Base-by-base conservation (phyloP, 2,329 filamentous ascomycete genomes). In the Boeremia exigua region DNA sequence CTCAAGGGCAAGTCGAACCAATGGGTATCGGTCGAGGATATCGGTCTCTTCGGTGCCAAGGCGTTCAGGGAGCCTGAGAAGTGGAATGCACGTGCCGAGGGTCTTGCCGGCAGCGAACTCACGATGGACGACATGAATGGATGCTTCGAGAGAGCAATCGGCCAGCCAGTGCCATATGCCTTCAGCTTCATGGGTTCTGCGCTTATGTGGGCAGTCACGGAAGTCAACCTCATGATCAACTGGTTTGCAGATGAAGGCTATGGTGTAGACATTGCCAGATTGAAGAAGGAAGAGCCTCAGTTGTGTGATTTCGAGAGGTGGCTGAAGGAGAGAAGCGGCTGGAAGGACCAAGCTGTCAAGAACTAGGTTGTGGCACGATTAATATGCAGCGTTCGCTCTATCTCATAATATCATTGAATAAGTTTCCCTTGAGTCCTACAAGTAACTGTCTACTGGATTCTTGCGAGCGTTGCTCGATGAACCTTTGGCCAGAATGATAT, bases 51-150 rank as follows among this genome's bases (percentile, higher is more conserved):
- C 48, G 83, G 75, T 2, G 81, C 81, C 0, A 69, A 77, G 40
- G 81, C 81, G 0, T 82, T 85, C 54, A 53, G 77, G 4, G 68
- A 81, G 2, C 75, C 79, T 2, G 67, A 79, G 1, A 66, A 77
- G 44, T 85, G 78, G 69, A 75, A 77, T 30, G 76, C 77, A 33
- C 73, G 72, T 15, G 76, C 75, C 5, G 74, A 84, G 34, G 78
- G 79, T 4, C 65, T 86, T 17, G 83, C 82, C 0, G 82, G 83
- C 2, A 82, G 84, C 59, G 80, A 83, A 43, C 65, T 85, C 30
- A 81, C 78, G 0, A 79, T 79, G 50, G 73, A 75, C 0, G 72
- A 82, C 55, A 76, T 82, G 51, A 75, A 69, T 28, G 68, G 71
- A 19, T 75, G 77, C 15, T 84, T 83, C 63, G 74, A 80, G 69